These are phyloP conservation scores for Ascochyta rabiei DNA, from an alignment of 2,329 filamentous ascomycete genomes.

Conservation along the genomic window DNA sequence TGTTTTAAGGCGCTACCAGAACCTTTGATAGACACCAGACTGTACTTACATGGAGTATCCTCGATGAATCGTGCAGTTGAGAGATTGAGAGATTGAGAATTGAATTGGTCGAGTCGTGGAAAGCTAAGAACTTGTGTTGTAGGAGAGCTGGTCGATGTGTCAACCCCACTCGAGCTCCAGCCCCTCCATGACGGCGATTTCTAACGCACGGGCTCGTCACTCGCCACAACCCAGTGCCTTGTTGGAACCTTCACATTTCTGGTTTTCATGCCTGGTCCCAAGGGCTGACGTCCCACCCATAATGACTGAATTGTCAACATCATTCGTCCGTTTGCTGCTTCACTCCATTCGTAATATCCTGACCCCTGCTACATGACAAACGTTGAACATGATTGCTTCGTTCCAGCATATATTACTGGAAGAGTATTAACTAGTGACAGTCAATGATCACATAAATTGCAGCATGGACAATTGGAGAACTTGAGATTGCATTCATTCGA, in stretches of 20 bases:
- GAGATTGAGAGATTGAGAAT: background rate
- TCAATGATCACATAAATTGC: background rate
- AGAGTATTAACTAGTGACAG: too few relatives aligned
- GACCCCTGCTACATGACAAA: too few relatives aligned
- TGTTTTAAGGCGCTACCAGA: background rate
- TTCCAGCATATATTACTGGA: too few relatives aligned
- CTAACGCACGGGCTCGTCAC: background rate
- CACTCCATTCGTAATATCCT: too few relatives aligned
- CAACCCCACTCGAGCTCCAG: slow-evolving; percentile 14
- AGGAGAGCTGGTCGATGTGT: slow-evolving; percentile 2
- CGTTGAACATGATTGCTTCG: too few relatives aligned
- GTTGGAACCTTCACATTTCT: background rate
- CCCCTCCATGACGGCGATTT: slow-evolving; percentile 6
- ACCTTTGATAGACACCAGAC: background rate
- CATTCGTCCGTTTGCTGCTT: too few relatives aligned
- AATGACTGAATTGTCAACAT: too few relatives aligned
- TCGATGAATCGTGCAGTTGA: background rate
- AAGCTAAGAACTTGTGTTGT: background rate
- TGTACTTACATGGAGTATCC: background rate
- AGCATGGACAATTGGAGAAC: background rate
- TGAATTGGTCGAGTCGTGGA: background rate
- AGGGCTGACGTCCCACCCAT: background rate
- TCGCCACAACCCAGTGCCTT: background rate
- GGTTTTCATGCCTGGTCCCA: too few relatives aligned
- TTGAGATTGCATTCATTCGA: slow-evolving; percentile 4